These are phyloP conservation scores for Mycena citricolor DNA, from an alignment of 1,284 basidiomycete genomes.

Conservation along the genomic window DNA sequence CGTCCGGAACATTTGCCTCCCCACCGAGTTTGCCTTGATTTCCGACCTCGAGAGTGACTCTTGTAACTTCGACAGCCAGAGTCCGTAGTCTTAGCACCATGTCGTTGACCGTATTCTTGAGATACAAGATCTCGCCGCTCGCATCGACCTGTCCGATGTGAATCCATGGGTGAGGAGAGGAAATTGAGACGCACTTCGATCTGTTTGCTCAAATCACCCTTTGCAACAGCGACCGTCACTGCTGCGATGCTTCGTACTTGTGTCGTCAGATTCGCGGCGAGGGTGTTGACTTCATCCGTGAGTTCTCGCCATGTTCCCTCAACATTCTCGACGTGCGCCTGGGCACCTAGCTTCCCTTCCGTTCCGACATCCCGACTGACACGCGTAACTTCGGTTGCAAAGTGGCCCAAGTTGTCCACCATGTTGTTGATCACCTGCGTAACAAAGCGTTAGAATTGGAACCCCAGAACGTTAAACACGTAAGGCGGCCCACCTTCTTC, in stretches of 20 bases:
- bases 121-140: conserved; percentile 92
- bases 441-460: no score
- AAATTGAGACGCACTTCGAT: conserved; percentile 68
- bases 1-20: conserved; percentile 89
- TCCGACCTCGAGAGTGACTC: conserved; percentile 94
- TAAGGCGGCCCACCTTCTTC: conserved; percentile 73
- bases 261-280: conserved; percentile 79
- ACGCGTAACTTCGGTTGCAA: conserved; percentile 83
- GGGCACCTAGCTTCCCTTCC: conserved; percentile 89
- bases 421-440: conserved; percentile 36
- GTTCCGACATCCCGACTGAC: conserved; percentile 92
- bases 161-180: not conserved
- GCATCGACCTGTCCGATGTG: conserved; percentile 67
- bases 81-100: conserved; percentile 78
- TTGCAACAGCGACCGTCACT: conserved; percentile 95
- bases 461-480: conserved; percentile 33
- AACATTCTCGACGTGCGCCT: conserved; percentile 89
- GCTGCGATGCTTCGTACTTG: conserved; percentile 89
- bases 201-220: conserved; percentile 92
- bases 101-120: conserved; percentile 98
- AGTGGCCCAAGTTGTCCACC: conserved; percentile 75
- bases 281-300: conserved; percentile 86
- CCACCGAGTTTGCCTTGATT: conserved; percentile 87
- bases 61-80: conserved; percentile 93
- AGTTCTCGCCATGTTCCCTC: conserved; percentile 94